Percentiles rank a stretch among this genome's conserved stretches.
phyloP scores from a whole-genome alignment of 345 rosid species.

The Erysimum cheiranthoides region DNA sequence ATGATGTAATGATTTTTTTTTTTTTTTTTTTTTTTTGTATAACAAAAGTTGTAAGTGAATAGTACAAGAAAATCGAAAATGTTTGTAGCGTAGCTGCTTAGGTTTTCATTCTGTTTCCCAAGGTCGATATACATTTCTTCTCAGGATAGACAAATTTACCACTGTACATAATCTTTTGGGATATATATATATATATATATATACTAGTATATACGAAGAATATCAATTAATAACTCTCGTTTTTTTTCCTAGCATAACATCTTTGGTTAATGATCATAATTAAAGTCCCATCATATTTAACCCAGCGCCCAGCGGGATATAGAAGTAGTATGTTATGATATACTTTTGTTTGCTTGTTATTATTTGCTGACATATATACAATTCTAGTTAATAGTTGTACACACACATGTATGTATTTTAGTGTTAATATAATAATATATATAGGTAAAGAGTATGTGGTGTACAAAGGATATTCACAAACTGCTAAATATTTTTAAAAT shows the following conservation, averaged over 20 bases:
- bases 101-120: no score
- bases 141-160: neutral
- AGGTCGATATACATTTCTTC: neutral
- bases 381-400: constrained; percentile 6
- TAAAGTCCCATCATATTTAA: neutral
- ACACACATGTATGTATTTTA: constrained; percentile 20
- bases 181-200: neutral
- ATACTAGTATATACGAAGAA: neutral
- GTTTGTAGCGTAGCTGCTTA: no score
- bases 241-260: neutral
- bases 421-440: neutral
- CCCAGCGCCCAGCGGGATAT: neutral
- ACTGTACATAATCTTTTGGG: neutral
- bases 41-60: no score
- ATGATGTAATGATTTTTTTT: no score
- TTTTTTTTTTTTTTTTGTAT: no score
- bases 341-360: constrained; percentile 5
- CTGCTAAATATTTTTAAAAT: constrained; percentile 13
- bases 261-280: neutral
- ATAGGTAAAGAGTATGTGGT: constrained; percentile 28
- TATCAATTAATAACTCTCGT: neutral
- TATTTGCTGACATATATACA: constrained; percentile 6
- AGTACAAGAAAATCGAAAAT: no score
- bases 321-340: neutral
- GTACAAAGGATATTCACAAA: constrained; percentile 42